phyloP scores from a whole-genome alignment of 1,139 yeast genomes.

The Hyphopichia khmerensis region DNA sequence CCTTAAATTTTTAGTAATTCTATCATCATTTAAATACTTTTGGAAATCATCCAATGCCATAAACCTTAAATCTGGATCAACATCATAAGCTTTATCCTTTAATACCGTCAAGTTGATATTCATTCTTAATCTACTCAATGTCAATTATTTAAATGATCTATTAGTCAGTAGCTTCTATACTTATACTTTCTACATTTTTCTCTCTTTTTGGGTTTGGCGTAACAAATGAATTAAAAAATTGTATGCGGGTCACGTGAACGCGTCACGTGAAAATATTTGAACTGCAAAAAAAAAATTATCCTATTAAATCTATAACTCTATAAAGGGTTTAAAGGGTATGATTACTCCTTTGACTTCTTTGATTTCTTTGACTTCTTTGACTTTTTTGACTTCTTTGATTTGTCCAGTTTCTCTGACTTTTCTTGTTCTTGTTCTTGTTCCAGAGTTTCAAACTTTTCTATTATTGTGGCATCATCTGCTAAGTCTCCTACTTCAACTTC shows the following conservation, averaged over 20 bases:
- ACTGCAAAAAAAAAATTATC: too few relatives aligned
- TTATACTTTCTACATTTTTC: too few relatives aligned
- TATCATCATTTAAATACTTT: slow-evolving; percentile 35
- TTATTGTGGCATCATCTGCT: slow-evolving; percentile 2
- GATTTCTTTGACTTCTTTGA: slow-evolving; percentile 8
- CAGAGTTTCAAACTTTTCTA: not conserved
- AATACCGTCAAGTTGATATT: slow-evolving; percentile 23
- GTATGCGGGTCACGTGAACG: too few relatives aligned
- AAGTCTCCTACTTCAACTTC: slow-evolving; percentile 12
- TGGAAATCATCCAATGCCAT: slow-evolving; percentile 84
- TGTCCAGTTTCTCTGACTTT: slow-evolving; percentile 5
- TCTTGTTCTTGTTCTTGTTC: slow-evolving; percentile 6
- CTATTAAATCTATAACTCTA: too few relatives aligned
- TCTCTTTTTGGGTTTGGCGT: too few relatives aligned
- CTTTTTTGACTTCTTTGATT: slow-evolving; percentile 7
- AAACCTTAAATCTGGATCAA: slow-evolving; percentile 81
- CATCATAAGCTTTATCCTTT: slow-evolving; percentile 55
- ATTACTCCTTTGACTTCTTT: not conserved
- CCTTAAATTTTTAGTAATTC: slow-evolving; percentile 19
- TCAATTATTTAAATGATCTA: not conserved
- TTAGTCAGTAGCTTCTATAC: too few relatives aligned
- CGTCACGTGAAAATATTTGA: too few relatives aligned
- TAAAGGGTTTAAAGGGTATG: too few relatives aligned
- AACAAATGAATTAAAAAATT: too few relatives aligned
- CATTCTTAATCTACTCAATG: not conserved